Evolutionary conservation across 2,329 filamentous ascomycete genomes (phyloP), one percentile per base, ranked within the genome.

Genomic region (Xylaria sp.): DNA sequence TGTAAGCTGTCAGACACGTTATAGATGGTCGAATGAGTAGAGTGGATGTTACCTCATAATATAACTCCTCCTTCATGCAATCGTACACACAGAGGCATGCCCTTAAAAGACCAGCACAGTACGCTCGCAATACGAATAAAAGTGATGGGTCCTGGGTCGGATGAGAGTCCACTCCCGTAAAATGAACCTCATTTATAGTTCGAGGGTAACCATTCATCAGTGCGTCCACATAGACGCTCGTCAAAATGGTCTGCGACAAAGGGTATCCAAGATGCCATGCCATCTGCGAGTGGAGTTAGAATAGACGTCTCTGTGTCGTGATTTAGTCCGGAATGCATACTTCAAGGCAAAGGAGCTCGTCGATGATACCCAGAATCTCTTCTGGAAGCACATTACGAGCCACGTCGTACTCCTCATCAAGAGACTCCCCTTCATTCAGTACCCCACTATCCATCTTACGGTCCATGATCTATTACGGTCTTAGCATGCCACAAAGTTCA

Each of bases 381-480:
- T 92, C 89, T 0, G 93, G 92, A 16, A 91, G 84, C 48, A 97
- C 82, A 6, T 87, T 83, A 55, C 85, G 84, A 51, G 88, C 83
- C 48, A 94, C 88, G 76, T 97, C 91, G 79, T 95, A 97, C 60
- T 92, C 87, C 71, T 95, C 91, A 68, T 97, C 93, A 40, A 95
- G 87, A n/a, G 90, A 89, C 76, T 97, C 93, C 35, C 91, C 92
- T 8, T 91, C 88, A 23, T 89, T 86, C 6, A 97, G 84, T 72
- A 91, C 94, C 32, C 96, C 96, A 77, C 93, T 98, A 80, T 99
- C 96, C 96, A 99, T 99, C 82, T 98, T 99, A 0, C 93, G 91
- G 77, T 99, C 96, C 93, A 98, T 98, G 75, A 99, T 97, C 96
- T 99, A 32, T 42, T 37, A 32, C 62, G 50, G 48, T 16, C 51